Percentiles rank a stretch among this genome's conserved stretches.
Evolutionary conservation across 345 rosid species (phyloP).

Genomic region (Eucalyptus sp.): DNA sequence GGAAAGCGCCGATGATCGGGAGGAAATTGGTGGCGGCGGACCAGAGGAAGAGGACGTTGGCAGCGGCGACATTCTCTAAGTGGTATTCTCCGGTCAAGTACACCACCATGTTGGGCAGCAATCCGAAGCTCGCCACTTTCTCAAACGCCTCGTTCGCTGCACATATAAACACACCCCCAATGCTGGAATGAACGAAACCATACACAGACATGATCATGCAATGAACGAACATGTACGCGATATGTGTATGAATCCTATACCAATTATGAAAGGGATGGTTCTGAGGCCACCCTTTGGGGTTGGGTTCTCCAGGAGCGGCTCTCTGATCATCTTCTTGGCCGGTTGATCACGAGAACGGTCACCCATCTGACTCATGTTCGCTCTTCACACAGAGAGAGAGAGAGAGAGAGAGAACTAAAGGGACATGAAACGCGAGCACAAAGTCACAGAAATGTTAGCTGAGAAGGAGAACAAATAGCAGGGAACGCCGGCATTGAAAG

Average conservation of each 20-base stretch:
- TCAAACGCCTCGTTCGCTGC: constrained; percentile 62
- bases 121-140: constrained; percentile 39
- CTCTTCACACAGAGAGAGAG: not conserved
- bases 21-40: constrained; percentile 38
- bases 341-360: not conserved
- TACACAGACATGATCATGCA: not conserved
- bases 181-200: not conserved
- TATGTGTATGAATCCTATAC: constrained; percentile 7
- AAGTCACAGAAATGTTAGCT: not conserved
- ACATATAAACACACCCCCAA: not conserved
- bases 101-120: constrained; percentile 47
- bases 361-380: not conserved
- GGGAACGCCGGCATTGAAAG: not conserved
- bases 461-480: not conserved
- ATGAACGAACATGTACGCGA: not conserved
- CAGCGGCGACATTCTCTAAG: constrained; percentile 26
- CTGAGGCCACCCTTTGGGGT: constrained; percentile 24
- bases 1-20: constrained; percentile 50
- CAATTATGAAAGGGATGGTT: constrained; percentile 52
- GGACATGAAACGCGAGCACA: not conserved
- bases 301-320: constrained; percentile 12
- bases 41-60: constrained; percentile 42
- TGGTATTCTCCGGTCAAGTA: constrained; percentile 41
- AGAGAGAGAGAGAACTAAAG: not conserved
- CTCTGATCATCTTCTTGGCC: not conserved